Evolutionary conservation across 2,329 filamentous ascomycete genomes (phyloP).

Genomic region (Cercospora zeina): DNA sequence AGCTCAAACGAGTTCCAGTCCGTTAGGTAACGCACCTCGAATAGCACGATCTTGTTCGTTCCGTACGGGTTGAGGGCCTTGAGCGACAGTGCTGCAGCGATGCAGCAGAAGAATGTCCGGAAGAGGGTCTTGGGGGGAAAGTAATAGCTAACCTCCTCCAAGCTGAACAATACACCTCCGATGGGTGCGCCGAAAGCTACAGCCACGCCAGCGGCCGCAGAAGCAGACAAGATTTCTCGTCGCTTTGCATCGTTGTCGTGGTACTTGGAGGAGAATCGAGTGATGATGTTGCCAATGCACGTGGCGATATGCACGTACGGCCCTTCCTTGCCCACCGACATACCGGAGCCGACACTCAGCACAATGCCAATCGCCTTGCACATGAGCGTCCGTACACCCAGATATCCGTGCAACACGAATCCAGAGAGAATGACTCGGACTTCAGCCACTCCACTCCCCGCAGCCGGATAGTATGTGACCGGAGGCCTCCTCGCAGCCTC

Average conservation of each 20-base stretch:
- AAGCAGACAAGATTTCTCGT: conserved; percentile 88
- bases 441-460: conserved; percentile 93
- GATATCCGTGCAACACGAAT: conserved; percentile 93
- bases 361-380: conserved; percentile 83
- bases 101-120: conserved; percentile 97
- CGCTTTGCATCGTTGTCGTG: conserved; percentile 91
- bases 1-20: conserved; percentile 97
- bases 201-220: conserved; percentile 85
- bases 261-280: conserved; percentile 92
- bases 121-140: conserved; percentile 97
- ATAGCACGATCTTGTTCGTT: conserved; percentile 93
- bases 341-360: conserved; percentile 84
- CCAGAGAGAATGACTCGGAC: conserved; percentile 97
- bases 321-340: conserved; percentile 91
- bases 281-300: conserved; percentile 92
- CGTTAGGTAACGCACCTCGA: conserved; percentile 83
- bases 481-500: conserved; percentile 56
- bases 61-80: conserved; percentile 97
- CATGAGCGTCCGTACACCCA: conserved; percentile 81
- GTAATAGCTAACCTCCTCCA: conserved; percentile 96
- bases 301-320: conserved; percentile 98
- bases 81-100: conserved; percentile 80
- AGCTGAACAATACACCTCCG: conserved; percentile 84
- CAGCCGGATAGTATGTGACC: conserved; percentile 94
- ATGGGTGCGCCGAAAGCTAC: conserved; percentile 92